phyloP scores from a whole-genome alignment of 768 basidiomycete genomes.

The Xerocomellus intermedius region DNA sequence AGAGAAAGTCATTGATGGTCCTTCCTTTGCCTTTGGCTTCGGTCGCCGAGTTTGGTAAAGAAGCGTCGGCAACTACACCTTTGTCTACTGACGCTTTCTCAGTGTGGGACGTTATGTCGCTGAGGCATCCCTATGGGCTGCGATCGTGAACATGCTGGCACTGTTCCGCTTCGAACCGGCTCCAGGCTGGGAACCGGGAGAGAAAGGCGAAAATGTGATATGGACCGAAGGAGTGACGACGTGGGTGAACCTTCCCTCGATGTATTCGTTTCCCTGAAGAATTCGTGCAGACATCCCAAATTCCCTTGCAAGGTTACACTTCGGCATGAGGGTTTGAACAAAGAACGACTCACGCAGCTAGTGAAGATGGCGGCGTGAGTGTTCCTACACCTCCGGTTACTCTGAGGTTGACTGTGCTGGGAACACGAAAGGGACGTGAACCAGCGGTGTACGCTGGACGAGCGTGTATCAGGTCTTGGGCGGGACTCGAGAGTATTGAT shows the following conservation, averaged over 20 bases:
- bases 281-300: background rate
- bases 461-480: background rate
- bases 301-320: background rate
- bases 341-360: background rate
- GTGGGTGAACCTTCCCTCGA: background rate
- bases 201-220: constrained; percentile 3
- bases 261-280: too few relatives aligned
- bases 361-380: background rate
- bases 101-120: constrained; percentile 41
- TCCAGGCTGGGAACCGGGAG: background rate
- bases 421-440: too few relatives aligned
- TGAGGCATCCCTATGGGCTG: constrained; percentile 32
- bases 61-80: background rate
- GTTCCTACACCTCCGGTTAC: too few relatives aligned
- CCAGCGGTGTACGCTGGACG: background rate
- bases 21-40: constrained; percentile 26
- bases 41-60: constrained; percentile 37
- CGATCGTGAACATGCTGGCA: constrained; percentile 8
- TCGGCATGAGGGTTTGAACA: background rate
- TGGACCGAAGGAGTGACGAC: constrained; percentile 13
- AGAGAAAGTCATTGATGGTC: background rate
- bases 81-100: background rate
- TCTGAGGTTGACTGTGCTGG: too few relatives aligned
- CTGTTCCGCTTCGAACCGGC: constrained; percentile 4
- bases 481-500: too few relatives aligned